A percentile compares a stretch with the other conserved stretches of the same genome.
phyloP scores from a whole-genome alignment of 2,329 filamentous ascomycete species.

The Arthroderma sp. region DNA sequence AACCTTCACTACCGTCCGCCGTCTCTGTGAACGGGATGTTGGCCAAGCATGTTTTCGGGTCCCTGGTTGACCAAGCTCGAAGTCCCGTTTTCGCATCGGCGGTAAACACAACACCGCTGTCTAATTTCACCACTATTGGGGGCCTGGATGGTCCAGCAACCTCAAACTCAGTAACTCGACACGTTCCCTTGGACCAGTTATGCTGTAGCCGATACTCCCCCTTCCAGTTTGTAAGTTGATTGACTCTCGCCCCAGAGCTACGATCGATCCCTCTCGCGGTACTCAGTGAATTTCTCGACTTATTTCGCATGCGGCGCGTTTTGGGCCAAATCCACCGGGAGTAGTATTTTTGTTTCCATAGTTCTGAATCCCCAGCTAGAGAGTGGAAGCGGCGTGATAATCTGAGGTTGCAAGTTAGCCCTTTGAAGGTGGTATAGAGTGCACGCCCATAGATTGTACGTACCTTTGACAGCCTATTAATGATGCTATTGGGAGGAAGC shows the following conservation, averaged over 20 bases:
- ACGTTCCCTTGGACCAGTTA: slow-evolving; percentile 79
- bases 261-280: slow-evolving; percentile 34
- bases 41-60: slow-evolving; percentile 47
- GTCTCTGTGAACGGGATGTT: slow-evolving; percentile 19
- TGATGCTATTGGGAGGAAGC: slow-evolving; percentile 55
- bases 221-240: slow-evolving; percentile 58
- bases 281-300: slow-evolving; percentile 17
- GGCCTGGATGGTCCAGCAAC: slow-evolving; percentile 45
- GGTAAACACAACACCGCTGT: slow-evolving; percentile 64
- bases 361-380: slow-evolving; percentile 65
- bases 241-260: too few species aligned
- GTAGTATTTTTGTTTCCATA: slow-evolving; percentile 89
- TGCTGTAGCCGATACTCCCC: slow-evolving; percentile 74
- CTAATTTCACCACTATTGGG: slow-evolving; percentile 59
- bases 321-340: slow-evolving; percentile 72
- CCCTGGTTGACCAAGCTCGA: slow-evolving; percentile 62
- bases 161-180: slow-evolving; percentile 64
- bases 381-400: slow-evolving; percentile 59
- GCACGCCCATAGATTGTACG: slow-evolving; percentile 4
- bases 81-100: slow-evolving; percentile 58
- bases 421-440: background rate
- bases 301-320: slow-evolving; percentile 54
- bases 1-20: slow-evolving; percentile 38
- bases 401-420: slow-evolving; percentile 9
- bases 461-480: slow-evolving; percentile 54